A percentile compares a stretch with the other conserved stretches of the same genome.
phyloP scores from a whole-genome alignment of 306 rosid species.

The Chamaecrista fasciculata region DNA sequence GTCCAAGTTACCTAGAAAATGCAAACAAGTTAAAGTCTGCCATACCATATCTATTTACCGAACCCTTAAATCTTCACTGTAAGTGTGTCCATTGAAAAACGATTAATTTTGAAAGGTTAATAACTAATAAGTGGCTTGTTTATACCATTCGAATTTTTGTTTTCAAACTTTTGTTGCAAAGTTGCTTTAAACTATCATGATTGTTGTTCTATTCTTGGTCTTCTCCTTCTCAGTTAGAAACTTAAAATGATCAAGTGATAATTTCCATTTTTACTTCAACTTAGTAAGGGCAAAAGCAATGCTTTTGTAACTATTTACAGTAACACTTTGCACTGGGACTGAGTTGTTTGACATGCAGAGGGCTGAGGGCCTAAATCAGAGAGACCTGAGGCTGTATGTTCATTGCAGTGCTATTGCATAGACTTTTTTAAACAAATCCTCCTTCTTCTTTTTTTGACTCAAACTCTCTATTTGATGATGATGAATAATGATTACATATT shows the following conservation, averaged over 20 bases:
- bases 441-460: background rate
- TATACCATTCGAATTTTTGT: background rate
- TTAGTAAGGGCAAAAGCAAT: background rate
- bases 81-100: too few relatives aligned
- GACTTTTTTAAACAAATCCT: background rate
- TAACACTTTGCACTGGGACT: background rate
- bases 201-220: background rate
- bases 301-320: background rate
- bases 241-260: background rate
- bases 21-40: background rate
- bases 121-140: background rate
- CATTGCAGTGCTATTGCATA: background rate
- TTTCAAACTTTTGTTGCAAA: background rate
- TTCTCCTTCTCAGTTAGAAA: background rate
- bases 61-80: background rate
- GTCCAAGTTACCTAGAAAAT: too few relatives aligned
- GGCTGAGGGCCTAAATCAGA: background rate
- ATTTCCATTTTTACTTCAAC: background rate
- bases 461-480: background rate
- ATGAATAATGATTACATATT: slow-evolving; percentile 4
- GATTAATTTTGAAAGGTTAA: background rate
- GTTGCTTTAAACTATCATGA: background rate
- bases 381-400: background rate
- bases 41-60: background rate
- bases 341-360: background rate